These are phyloP conservation scores for Fusarium miscanthi DNA, from an alignment of 2,329 filamentous ascomycete species.

Conservation along the genomic window DNA sequence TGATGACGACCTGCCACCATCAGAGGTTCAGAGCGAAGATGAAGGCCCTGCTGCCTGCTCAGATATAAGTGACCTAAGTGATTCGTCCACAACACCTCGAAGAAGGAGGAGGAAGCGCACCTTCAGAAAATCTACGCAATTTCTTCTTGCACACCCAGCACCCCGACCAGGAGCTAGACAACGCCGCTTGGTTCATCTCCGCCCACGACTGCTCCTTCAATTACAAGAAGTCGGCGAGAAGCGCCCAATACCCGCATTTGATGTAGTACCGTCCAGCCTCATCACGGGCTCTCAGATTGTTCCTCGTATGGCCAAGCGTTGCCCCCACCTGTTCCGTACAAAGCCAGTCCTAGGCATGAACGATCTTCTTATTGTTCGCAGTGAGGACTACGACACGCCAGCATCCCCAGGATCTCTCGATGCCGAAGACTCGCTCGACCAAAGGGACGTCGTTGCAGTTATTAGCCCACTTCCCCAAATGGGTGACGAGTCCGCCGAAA, in stretches of 20 bases:
- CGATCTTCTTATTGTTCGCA: conserved; percentile 77
- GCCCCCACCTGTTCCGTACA: conserved; percentile 71
- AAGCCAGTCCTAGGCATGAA: conserved; percentile 73
- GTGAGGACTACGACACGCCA: conserved; percentile 69
- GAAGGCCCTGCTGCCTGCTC: conserved; percentile 57
- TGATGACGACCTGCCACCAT: conserved; percentile 40
- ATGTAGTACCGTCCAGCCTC: conserved; percentile 77
- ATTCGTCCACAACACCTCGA: conserved; percentile 55
- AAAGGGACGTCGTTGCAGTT: conserved; percentile 71
- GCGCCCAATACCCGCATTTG: conserved; percentile 75
- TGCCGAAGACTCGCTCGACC: conserved; percentile 59
- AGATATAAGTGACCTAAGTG: conserved; percentile 59
- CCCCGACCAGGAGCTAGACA: conserved; percentile 69
- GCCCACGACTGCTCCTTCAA: conserved; percentile 77
- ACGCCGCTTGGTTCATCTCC: conserved; percentile 72
- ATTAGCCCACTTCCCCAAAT: conserved; percentile 68
- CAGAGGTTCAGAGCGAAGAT: conserved; percentile 58
- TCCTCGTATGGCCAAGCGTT: conserved; percentile 68
- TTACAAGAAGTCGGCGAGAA: conserved; percentile 73
- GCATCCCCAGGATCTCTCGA: conserved; percentile 49
- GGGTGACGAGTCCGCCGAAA: conserved; percentile 67
- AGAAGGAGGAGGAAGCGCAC: conserved; percentile 56
- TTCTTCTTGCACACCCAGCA: conserved; percentile 75
- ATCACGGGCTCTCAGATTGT: conserved; percentile 67
- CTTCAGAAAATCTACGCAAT: conserved; percentile 69